Evolutionary conservation across 768 basidiomycete species (phyloP).

Genomic region (Pleurotus citrinopileatus): DNA sequence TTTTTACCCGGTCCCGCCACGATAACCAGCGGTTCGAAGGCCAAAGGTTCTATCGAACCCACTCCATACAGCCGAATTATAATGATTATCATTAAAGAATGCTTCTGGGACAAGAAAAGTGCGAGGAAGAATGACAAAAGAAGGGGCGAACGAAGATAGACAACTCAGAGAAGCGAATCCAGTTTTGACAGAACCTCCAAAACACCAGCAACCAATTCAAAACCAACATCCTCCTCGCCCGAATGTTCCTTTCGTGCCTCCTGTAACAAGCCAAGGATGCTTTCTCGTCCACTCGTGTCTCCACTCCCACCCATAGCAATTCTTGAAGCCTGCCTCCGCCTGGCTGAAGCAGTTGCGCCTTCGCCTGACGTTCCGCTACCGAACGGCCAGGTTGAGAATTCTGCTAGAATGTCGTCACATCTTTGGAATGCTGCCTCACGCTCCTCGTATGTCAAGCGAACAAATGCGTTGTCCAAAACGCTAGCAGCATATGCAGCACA

Average conservation of each 20-base stretch:
- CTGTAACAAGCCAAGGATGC: conserved; percentile 68
- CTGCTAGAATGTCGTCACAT: conserved; percentile 91
- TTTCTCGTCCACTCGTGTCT: conserved; percentile 52
- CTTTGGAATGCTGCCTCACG: conserved; percentile 90
- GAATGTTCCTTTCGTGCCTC: conserved; percentile 73
- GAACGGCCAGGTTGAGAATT: conserved; percentile 91
- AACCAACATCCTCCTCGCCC: conserved; percentile 75
- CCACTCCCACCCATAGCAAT: conserved; percentile 55
- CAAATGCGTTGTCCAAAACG: conserved; percentile 93
- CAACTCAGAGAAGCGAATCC: conserved; percentile 71
- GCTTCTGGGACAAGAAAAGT: not conserved
- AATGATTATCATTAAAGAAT: not conserved
- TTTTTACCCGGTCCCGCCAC: too few relatives aligned
- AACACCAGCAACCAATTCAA: conserved; percentile 91
- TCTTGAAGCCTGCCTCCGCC: conserved; percentile 37
- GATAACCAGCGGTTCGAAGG: too few relatives aligned
- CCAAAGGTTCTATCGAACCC: too few relatives aligned
- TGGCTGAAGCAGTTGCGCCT: conserved; percentile 24
- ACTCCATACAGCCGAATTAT: not conserved
- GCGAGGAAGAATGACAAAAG: not conserved
- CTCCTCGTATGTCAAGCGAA: conserved; percentile 86
- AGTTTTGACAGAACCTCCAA: conserved; percentile 91
- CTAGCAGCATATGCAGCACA: conserved; percentile 93
- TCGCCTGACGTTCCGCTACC: conserved; percentile 34
- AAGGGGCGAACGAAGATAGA: not conserved